Conservation (phyloP, 2,329 filamentous ascomycete genomes). For the Taxawa tesnikishii region DNA sequence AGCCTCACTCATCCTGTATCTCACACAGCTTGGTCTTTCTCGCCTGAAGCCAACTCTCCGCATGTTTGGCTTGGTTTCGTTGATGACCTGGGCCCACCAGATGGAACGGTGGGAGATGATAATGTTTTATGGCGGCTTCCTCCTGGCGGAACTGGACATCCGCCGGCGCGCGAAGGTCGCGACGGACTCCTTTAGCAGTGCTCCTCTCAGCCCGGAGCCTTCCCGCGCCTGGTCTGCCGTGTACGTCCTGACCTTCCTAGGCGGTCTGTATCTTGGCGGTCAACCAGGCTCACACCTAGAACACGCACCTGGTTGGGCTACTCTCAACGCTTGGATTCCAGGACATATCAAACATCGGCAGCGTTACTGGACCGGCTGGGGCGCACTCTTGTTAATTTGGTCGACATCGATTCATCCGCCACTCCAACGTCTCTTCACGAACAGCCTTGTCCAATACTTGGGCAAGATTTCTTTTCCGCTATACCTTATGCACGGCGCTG, state of each 20-base stretch:
- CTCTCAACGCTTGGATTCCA: not conserved
- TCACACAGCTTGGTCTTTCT: conserved; percentile 33
- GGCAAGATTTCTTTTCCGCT: conserved; percentile 47
- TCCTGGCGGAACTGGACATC: conserved; percentile 42
- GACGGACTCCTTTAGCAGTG: not conserved
- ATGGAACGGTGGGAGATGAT: conserved; percentile 42
- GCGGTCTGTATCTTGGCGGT: conserved; percentile 1
- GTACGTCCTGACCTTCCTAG: not conserved
- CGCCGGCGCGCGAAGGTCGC: conserved; percentile 14
- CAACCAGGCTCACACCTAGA: conserved; percentile 1
- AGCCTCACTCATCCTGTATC: conserved; percentile 45
- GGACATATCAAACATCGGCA: not conserved
- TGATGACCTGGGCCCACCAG: conserved; percentile 34
- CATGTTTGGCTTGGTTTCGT: conserved; percentile 26
- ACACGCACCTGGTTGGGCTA: not conserved
- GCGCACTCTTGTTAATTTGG: conserved; percentile 1
- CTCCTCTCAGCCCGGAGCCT: not conserved
- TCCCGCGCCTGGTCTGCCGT: not conserved
- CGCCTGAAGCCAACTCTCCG: conserved; percentile 15
- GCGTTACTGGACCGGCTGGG: conserved; percentile 1
- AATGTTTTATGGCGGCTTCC: conserved; percentile 42
- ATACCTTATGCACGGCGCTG: conserved; percentile 48
- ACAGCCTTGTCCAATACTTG: conserved; percentile 39
- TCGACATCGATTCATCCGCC: conserved; percentile 28
- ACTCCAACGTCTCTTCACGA: conserved; percentile 39